These are phyloP conservation scores for Rhizopogon salebrosus DNA, from an alignment of 768 basidiomycete genomes.

Conservation along the genomic window DNA sequence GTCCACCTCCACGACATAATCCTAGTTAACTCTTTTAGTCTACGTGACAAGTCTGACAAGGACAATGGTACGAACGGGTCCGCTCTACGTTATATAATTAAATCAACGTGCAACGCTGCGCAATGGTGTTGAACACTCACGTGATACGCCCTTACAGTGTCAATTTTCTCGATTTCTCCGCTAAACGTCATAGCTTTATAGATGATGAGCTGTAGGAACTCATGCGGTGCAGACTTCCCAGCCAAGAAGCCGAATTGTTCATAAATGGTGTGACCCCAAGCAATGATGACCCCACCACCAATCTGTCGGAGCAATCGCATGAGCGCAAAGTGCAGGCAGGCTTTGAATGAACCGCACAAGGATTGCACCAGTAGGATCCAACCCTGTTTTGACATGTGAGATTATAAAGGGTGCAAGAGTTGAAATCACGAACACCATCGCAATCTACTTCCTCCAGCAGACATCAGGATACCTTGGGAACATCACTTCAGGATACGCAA, in stretches of 20 bases:
- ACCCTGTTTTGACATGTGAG: conserved; percentile 33
- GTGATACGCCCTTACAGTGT: conserved; percentile 92
- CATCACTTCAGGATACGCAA: background rate
- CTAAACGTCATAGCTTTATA: conserved; percentile 91
- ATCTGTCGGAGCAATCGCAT: conserved; percentile 43
- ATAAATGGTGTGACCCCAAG: conserved; percentile 76
- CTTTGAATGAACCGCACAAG: conserved; percentile 43
- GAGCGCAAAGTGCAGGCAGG: background rate
- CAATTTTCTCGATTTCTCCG: conserved; percentile 78
- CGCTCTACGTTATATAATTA: conserved; percentile 43
- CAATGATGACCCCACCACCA: conserved; percentile 67
- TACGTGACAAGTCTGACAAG: background rate
- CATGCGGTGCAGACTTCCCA: conserved; percentile 87
- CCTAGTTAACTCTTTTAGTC: conserved; percentile 31
- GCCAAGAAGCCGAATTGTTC: conserved; percentile 81
- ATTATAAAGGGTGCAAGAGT: background rate
- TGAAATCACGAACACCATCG: conserved; percentile 63
- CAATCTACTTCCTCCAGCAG: conserved; percentile 73
- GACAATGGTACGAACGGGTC: conserved; percentile 46
- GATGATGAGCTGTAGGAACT: conserved; percentile 85
- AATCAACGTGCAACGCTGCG: background rate
- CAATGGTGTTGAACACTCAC: conserved; percentile 33
- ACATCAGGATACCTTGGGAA: conserved; percentile 69
- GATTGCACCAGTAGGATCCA: conserved; percentile 76
- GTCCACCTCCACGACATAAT: conserved; percentile 94